Evolutionary conservation across 2,329 filamentous ascomycete genomes (phyloP), one percentile per base, ranked within the genome.

Genomic region (Pezicula carpinea): DNA sequence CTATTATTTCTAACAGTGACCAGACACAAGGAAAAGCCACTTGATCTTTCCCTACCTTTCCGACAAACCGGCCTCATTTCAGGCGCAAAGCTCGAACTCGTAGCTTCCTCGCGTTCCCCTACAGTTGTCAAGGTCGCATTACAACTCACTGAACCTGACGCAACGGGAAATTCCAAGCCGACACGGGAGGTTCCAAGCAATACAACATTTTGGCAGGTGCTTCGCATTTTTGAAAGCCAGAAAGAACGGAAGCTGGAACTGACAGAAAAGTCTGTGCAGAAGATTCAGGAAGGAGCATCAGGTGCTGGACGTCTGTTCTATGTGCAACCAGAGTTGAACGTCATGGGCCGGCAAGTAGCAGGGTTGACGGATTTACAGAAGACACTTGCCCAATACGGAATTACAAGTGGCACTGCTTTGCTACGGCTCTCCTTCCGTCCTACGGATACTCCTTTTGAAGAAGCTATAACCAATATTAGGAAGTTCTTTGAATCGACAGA

Each of bases 1-100:
- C 39, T 23, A 36, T 38, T n/a, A n/a, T 26, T 15, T 52, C 58
- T 61, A 52, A 59, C 46, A 50, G 17, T 15, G 22, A 22, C 17
- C 48, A 90, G 87, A 60, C 74, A 91, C 66, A 90, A 89, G 64
- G 87, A 92, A 67, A 96, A 92, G 63, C 75, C 81, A 29, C 73
- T 99, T 49, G 90, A 96, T 60, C 78, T 99, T 7, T 92, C 90
- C 6, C 77, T 89, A 47, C 85, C 88, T 35, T 89, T 91, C 64
- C 84, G 92, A 40, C 81, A 92, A 22, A 86, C 90, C 5, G 89
- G 90, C 42, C 83, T 99, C 5, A 75, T 79, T 11, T 80, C 88
- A 32, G 93, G 93, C 52, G 92, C 93, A 49, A 95, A 95, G 64
- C 81, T 99, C 49, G 91, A 97, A 63, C 86, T 99, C 42, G 85